phyloP scores from a whole-genome alignment of 2,329 filamentous ascomycete genomes.

The Westerdykella ornata region DNA sequence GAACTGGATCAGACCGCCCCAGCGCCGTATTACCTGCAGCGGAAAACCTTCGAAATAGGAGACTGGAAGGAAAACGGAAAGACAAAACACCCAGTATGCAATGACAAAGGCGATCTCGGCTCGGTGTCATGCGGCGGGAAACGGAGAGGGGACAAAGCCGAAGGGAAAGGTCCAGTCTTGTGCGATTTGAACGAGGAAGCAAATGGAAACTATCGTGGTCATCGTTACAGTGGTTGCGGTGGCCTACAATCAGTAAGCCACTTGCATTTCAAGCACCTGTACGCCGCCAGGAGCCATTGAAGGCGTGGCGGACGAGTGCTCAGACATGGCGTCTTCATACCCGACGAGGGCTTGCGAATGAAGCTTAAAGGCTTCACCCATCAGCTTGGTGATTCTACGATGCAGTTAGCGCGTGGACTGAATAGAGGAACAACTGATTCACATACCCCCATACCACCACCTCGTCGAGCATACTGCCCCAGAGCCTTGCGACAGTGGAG shows the following conservation, averaged over 20 bases:
- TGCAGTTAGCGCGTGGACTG: conserved; percentile 40
- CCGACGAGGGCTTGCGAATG: conserved; percentile 91
- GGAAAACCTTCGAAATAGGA: conserved; percentile 1
- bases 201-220: conserved; percentile 15
- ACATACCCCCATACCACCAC: conserved; percentile 99
- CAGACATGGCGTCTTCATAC: conserved; percentile 73
- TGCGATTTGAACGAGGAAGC: conserved; percentile 15
- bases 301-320: conserved; percentile 39
- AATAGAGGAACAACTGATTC: conserved; percentile 5
- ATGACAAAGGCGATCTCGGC: conserved; percentile 24
- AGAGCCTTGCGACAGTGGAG: conserved; percentile 89
- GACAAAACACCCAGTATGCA: conserved; percentile 15
- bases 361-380: conserved; percentile 96
- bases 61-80: conserved; percentile 12
- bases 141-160: conserved; percentile 24
- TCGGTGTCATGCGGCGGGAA: conserved; percentile 25
- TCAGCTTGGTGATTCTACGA: conserved; percentile 77
- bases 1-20: conserved; percentile 29
- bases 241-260: conserved; percentile 33
- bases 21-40: conserved; percentile 29
- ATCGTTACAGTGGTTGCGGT: conserved; percentile 8
- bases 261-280: conserved; percentile 40
- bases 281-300: conserved; percentile 38
- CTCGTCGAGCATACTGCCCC: conserved; percentile 97
- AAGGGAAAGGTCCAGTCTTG: conserved; percentile 30